Conservation (phyloP, 768 basidiomycete genomes). For the Cytidiella melzeri region DNA sequence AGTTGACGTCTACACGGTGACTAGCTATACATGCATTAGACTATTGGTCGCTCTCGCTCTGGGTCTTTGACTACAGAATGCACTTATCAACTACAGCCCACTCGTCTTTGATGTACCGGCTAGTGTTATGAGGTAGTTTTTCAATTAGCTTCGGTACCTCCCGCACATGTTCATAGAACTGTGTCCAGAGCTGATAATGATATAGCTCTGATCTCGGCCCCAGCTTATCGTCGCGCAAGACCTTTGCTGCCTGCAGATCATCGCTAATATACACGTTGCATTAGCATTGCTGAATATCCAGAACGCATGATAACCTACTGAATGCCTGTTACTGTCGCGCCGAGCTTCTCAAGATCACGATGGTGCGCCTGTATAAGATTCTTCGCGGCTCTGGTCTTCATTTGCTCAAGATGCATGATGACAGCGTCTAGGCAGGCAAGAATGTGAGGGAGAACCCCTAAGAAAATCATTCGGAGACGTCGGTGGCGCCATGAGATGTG, state of each 20-base stretch:
- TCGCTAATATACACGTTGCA: neutral
- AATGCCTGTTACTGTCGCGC: slow-evolving; percentile 15
- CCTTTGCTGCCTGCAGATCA: neutral
- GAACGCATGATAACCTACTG: slow-evolving; percentile 24
- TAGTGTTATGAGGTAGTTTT: neutral
- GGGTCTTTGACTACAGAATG: too few relatives aligned
- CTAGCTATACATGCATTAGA: too few relatives aligned
- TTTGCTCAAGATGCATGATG: slow-evolving; percentile 15
- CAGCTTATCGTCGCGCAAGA: neutral
- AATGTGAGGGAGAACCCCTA: slow-evolving; percentile 33
- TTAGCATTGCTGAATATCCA: neutral
- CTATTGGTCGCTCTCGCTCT: too few relatives aligned
- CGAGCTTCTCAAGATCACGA: slow-evolving; percentile 28
- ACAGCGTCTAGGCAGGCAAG: slow-evolving; percentile 36
- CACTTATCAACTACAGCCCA: neutral
- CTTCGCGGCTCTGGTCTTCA: slow-evolving; percentile 27
- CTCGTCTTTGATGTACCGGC: neutral
- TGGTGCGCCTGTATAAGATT: slow-evolving; percentile 25
- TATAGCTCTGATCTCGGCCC: neutral
- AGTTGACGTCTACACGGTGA: too few relatives aligned
- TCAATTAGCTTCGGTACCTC: neutral
- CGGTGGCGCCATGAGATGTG: neutral
- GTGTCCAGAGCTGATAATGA: neutral
- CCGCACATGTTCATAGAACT: neutral
- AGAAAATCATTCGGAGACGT: slow-evolving; percentile 19